Base-by-base conservation (phyloP, 805 yeast species). In the Clavispora carvajalis region DNA sequence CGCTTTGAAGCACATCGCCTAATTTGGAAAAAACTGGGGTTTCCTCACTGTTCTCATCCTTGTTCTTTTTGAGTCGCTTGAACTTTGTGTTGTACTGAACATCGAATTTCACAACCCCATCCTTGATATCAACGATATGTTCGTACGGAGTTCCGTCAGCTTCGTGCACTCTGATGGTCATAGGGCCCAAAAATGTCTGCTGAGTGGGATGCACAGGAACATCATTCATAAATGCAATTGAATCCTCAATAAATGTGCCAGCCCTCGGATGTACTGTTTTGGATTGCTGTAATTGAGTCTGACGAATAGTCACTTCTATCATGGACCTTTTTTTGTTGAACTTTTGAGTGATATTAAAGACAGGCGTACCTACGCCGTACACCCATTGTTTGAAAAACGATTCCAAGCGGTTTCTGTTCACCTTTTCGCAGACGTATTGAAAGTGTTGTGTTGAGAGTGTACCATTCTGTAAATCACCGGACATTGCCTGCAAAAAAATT, bases 61-160 rank as follows among this genome's bases (percentile, higher is more conserved):
- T 65, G 13, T 74, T 76, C 49, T 86, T 79, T 54, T 83, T 86
- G 43, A 85, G 63, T 47, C 95, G 78, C 62, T 88, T 86, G 58
- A 87, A 88, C 59, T 89, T 91, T 5, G 98, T 88, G 61, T 93
- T 93, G 63, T 93, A 93, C 57, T 88, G 98, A 36, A 93, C 88
- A 55, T 93, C 99, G 34, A 93, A 69, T 55, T 86, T 88, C 0
- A 95, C 86, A 49, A 81, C 79, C 1, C 80, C 76, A 33, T 91
- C 97, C 52, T 88, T 86, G 38, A 93, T 67, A 49, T 88, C 95
- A 17, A 93, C 96, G 36, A 93, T 91, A 59, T 93, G 99, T 55
- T 93, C 99, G 57, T 93, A 93, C 0, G 99, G 99, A 0, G 98
- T 88, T 7, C 99, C 99, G 60, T 93, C 98, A 0, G 96, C 95